phyloP scores from a whole-genome alignment of 352 stramenopile species.

The Aphanomyces cochlioides region DNA sequence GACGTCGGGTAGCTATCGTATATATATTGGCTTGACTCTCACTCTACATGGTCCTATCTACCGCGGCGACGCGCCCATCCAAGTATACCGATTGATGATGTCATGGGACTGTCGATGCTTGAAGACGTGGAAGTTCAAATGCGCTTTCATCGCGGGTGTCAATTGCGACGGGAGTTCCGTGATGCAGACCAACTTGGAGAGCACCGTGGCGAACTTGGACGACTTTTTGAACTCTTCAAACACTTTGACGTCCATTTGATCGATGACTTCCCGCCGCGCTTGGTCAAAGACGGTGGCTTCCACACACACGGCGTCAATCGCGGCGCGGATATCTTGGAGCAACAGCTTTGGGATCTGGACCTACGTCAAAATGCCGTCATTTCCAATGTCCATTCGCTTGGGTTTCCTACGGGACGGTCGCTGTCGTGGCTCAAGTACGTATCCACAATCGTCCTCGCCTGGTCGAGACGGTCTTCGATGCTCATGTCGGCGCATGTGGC shows the following conservation, averaged over 20 bases:
- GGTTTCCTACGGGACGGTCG: not conserved
- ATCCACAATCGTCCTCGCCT: conserved; percentile 57
- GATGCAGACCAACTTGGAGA: conserved; percentile 28
- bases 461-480: conserved; percentile 48
- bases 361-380: no score
- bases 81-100: conserved; percentile 6
- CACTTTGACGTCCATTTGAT: conserved; percentile 45
- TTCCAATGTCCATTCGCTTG: no score
- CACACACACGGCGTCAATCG: conserved; percentile 42
- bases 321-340: conserved; percentile 42
- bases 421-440: conserved; percentile 38
- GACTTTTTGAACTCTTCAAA: conserved; percentile 52
- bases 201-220: conserved; percentile 46
- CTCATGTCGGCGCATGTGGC: conserved; percentile 44
- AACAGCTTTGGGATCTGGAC: not conserved
- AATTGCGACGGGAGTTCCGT: conserved; percentile 6
- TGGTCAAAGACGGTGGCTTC: conserved; percentile 43
- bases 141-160: not conserved
- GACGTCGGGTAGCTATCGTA: not conserved
- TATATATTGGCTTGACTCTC: not conserved
- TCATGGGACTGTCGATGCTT: conserved; percentile 13
- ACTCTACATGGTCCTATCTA: not conserved
- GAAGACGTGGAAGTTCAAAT: conserved; percentile 17
- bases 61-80: conserved; percentile 1
- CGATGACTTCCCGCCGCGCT: conserved; percentile 48